Evolutionary conservation across 2,329 filamentous ascomycete genomes (phyloP).

Genomic region (Huntiella bhutanensis): DNA sequence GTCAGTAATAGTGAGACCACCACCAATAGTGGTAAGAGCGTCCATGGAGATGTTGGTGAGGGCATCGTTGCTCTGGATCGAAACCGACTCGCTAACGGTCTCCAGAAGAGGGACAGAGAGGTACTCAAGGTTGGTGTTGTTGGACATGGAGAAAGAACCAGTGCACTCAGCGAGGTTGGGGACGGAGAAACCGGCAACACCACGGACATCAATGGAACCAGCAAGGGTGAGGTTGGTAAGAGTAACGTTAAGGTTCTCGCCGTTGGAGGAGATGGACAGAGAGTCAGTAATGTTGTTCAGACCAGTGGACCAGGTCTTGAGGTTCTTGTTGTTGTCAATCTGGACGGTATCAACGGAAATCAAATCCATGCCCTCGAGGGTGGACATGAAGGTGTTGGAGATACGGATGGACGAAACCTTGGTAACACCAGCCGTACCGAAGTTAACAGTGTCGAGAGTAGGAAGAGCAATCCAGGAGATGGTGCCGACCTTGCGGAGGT

Average conservation of each 20-base stretch:
- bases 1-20: constrained; percentile 74
- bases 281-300: constrained; percentile 54
- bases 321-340: constrained; percentile 78
- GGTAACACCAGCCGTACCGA: constrained; percentile 39
- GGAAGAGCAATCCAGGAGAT: constrained; percentile 60
- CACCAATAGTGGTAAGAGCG: constrained; percentile 45
- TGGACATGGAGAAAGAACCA: constrained; percentile 68
- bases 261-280: constrained; percentile 66
- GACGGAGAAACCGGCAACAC: constrained; percentile 54
- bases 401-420: constrained; percentile 53
- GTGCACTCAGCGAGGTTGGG: constrained; percentile 57
- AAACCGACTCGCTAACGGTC: constrained; percentile 37
- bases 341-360: constrained; percentile 51
- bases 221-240: constrained; percentile 59
- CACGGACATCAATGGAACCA: constrained; percentile 38
- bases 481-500: constrained; percentile 43
- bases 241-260: constrained; percentile 45
- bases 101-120: constrained; percentile 55
- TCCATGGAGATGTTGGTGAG: constrained; percentile 62
- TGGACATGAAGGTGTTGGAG: constrained; percentile 67
- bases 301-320: constrained; percentile 58
- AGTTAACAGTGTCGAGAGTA: constrained; percentile 29
- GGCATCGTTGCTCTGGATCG: constrained; percentile 42
- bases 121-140: constrained; percentile 44
- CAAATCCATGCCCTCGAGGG: constrained; percentile 66